Conservation (phyloP, 73 alveolate species). For the Loxodes magnus region DNA sequence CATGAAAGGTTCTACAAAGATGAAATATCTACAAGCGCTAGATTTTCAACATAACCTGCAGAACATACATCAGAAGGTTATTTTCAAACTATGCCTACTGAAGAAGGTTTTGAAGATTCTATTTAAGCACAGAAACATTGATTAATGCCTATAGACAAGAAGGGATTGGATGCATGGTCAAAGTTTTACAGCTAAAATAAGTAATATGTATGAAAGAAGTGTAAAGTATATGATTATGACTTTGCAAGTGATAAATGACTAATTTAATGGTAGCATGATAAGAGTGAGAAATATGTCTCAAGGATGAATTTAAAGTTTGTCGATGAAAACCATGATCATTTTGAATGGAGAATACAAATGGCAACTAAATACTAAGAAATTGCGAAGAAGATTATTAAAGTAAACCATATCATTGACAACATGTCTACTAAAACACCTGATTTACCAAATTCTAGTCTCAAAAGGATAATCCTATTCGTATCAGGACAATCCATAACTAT, state of each 20-base stretch:
- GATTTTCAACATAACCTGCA: no score
- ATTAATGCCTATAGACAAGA: no score
- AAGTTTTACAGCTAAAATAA: no score
- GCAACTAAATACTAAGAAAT: slow-evolving; percentile 26
- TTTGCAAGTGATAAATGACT: slow-evolving; percentile 16
- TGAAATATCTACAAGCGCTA: no score
- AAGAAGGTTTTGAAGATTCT: no score
- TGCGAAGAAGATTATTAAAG: slow-evolving; percentile 41
- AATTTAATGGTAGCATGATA: slow-evolving; percentile 38
- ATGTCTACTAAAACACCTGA: slow-evolving; percentile 16
- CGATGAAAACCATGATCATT: slow-evolving; percentile 20
- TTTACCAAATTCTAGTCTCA: not conserved
- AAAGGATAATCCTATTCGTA: not conserved
- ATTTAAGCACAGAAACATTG: no score
- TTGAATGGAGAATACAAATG: slow-evolving; percentile 26
- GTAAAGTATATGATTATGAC: slow-evolving; percentile 25
- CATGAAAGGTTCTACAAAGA: no score
- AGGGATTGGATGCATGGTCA: no score
- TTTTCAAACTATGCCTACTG: no score
- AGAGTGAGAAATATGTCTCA: slow-evolving; percentile 20
- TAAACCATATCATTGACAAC: slow-evolving; percentile 24
- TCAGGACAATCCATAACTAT: not conserved
- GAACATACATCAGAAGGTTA: no score
- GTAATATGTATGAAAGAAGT: slow-evolving; percentile 22
- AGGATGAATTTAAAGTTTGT: slow-evolving; percentile 30